Conservation (phyloP, 768 basidiomycete species). For the Collybia sp. region DNA sequence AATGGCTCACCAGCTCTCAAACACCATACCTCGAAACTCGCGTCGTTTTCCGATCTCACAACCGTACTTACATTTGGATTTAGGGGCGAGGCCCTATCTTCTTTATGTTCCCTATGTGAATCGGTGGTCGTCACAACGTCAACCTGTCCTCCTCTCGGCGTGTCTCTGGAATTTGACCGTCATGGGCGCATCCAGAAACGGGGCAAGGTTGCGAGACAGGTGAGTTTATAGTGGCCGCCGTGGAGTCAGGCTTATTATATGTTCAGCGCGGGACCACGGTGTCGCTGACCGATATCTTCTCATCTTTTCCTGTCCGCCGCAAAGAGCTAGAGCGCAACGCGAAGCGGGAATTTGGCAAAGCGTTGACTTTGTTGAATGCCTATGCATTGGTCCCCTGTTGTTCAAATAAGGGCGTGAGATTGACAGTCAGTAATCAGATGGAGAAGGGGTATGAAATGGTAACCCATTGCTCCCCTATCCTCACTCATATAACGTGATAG, state of each 20-base stretch:
- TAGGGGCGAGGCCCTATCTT: constrained; percentile 92
- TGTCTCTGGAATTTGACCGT: constrained; percentile 66
- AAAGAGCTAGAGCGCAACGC: constrained; percentile 88
- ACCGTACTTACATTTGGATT: constrained; percentile 86
- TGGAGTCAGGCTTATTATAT: not conserved
- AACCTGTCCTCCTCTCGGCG: constrained; percentile 76
- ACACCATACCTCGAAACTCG: constrained; percentile 90
- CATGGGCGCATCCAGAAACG: constrained; percentile 55
- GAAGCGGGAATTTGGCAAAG: constrained; percentile 88
- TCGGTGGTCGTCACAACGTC: constrained; percentile 69
- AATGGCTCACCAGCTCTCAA: constrained; percentile 59
- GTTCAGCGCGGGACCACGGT: constrained; percentile 85
- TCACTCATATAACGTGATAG: constrained; percentile 23
- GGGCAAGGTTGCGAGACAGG: constrained; percentile 74
- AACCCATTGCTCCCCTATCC: not conserved
- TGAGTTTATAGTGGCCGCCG: constrained; percentile 21
- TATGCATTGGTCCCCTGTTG: constrained; percentile 90
- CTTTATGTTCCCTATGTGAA: constrained; percentile 82
- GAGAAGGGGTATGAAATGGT: constrained; percentile 58
- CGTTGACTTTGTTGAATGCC: constrained; percentile 73
- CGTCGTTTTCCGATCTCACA: constrained; percentile 68
- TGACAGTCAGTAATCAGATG: constrained; percentile 66
- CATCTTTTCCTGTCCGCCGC: constrained; percentile 80
- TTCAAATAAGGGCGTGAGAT: constrained; percentile 62
- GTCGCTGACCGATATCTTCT: constrained; percentile 65